Base-by-base conservation (phyloP, 2,329 filamentous ascomycete genomes). In the Sarocladium strictum region DNA sequence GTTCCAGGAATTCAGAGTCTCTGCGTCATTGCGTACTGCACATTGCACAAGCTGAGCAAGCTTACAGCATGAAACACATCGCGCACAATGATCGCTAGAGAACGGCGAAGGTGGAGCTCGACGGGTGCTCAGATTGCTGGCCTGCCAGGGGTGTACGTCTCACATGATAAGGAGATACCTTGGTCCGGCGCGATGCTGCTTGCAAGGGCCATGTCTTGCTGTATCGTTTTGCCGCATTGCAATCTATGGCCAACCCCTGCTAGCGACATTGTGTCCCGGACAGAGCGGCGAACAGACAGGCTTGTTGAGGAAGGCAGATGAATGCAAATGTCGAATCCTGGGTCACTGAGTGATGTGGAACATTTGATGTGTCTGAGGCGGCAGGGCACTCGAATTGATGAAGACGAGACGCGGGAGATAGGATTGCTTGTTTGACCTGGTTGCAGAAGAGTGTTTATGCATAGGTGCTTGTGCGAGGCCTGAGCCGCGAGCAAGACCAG, bases 241-340 rank as follows among this genome's bases (percentile, higher is more conserved):
- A 53, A 53, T 53, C 35, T 40, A 26, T 21, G 21, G 15, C n/a
- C n/a, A n/a, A 26, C 15, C 50, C 50, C 33, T 53, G 50, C 33
- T 40, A 53, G 50, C 33, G 21, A 35, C 17, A 51, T 29, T 14
- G 24, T 35, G 27, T n/a, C 32, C 12, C 32, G 21, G 17, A 40
- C n/a, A 26, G 35, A 52, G 29, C 49, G 49, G 27, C 27, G 49
- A 37, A 14, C n/a, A 33, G 27, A 6, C 45, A 17, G 37, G 49
- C 43, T 49, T 27, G 23, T 49, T 21, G 47, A 21, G n/a, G 47
- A 5, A 27, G 24, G 11, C 9, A 51, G 47, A 51, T 51, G 47
- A 51, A 35, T 4, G 27, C 27, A 51, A n/a, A 51, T 51, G 27
- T 51, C 47, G 47, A 24, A 47, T 47, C 23, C 27, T 47, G 43